phyloP scores from a whole-genome alignment of 129 eudicot genomes.

The Flaveria sonorensis region DNA sequence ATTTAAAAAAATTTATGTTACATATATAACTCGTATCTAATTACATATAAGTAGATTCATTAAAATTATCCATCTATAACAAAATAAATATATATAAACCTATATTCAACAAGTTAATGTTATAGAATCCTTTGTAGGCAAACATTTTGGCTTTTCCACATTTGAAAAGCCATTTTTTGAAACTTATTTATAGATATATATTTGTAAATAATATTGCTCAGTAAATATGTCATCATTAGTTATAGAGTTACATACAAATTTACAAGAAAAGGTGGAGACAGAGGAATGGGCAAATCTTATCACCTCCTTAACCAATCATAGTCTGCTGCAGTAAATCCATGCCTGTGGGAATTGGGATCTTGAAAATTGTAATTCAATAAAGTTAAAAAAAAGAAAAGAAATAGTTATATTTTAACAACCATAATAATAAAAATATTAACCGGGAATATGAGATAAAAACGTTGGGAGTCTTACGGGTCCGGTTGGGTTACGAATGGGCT shows the following conservation, averaged over 20 bases:
- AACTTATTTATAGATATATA: too few relatives aligned
- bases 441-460: too few relatives aligned
- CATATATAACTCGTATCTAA: not conserved
- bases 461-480: too few relatives aligned
- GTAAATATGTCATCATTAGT: not conserved
- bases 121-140: not conserved
- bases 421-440: not conserved
- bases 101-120: too few relatives aligned
- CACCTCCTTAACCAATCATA: slow-evolving; percentile 32
- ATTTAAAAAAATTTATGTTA: too few relatives aligned
- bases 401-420: not conserved
- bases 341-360: not conserved
- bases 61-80: too few relatives aligned
- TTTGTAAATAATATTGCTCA: not conserved
- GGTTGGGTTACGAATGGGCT: too few relatives aligned
- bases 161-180: not conserved
- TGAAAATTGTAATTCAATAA: not conserved
- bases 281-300: slow-evolving; percentile 33
- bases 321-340: slow-evolving; percentile 11
- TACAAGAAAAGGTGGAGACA: not conserved
- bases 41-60: too few relatives aligned
- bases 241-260: not conserved
- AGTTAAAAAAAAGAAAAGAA: too few relatives aligned
- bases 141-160: not conserved
- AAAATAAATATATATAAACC: too few relatives aligned